Evolutionary conservation across 495 filamentous ascomycete species (phyloP), one percentile per base, ranked within the genome.

Genomic region (Tuber melanosporum): DNA sequence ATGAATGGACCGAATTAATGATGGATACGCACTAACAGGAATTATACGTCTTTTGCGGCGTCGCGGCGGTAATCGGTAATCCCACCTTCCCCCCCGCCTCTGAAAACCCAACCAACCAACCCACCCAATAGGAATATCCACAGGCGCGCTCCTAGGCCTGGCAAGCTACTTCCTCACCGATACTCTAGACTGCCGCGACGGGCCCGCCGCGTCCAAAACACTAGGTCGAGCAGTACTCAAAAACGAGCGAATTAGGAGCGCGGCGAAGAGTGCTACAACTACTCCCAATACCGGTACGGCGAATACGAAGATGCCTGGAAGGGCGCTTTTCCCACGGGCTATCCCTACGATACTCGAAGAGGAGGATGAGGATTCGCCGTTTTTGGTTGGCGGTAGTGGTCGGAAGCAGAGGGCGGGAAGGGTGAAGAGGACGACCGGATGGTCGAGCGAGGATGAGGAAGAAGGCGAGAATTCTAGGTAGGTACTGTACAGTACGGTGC

Each of bases 271-370:
- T 10, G 43, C 22, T n/a, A 15, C 73, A 71, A 47, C 77, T 73
- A 36, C 73, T 43, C 20, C 57, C 62, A 17, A 46, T 66, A 5
- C 46, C 73, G 8, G 62, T 66, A 49, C 72, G 71, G 4, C 74
- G 71, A 36, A 79, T 71, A 36, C 57, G 12, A 66, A 19, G 26
- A 12, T 66, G 26, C 26, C 57, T 14, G 26, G 26, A 12, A 66
- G 57, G 57, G 57, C 36, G 57, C 44, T 76, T 10, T 76, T 76
- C n/a, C 73, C 78, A 22, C 70, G 62, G 12, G 43, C 77, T 47
- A 80, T 80, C 36, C 77, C 78, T 17, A 80, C 78, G 19, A 80
- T 80, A 42, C 78, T 80, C 22, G 78, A 80, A 41, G 78, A 80
- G 52, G 78, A 80, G 52, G 78, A 80, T 20, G 78, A 80, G 73